Percentiles rank a stretch among this genome's conserved stretches.
These are phyloP conservation scores for Pseudotsuga menziesii DNA, from an alignment of 75 land plant genomes.

Conservation along the genomic window DNA sequence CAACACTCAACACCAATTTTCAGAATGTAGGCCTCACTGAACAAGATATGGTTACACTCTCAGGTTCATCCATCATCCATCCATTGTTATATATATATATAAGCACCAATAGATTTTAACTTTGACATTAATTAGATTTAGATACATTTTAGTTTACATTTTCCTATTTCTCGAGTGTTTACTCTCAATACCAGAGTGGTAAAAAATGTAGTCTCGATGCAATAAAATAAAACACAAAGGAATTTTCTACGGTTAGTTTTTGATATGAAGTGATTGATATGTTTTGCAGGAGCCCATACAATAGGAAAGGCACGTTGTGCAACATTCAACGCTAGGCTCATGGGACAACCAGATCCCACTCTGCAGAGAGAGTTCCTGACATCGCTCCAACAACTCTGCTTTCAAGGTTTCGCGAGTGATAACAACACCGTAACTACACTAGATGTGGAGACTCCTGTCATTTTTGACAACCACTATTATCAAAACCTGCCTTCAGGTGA, in stretches of 20 bases:
- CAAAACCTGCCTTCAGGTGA: slow-evolving; percentile 47
- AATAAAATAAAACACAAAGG: neutral
- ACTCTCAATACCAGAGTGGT: neutral
- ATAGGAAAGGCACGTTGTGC: slow-evolving; percentile 76
- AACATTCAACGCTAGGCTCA: slow-evolving; percentile 46
- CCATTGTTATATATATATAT: neutral
- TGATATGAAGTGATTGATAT: neutral
- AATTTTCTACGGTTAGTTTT: neutral
- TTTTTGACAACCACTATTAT: slow-evolving; percentile 83
- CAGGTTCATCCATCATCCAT: slow-evolving; percentile 33
- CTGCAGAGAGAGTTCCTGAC: slow-evolving; percentile 25
- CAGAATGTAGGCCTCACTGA: slow-evolving; percentile 52
- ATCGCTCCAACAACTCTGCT: slow-evolving; percentile 54
- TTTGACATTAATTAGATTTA: neutral
- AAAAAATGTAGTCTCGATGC: neutral
- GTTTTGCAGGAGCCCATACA: slow-evolving; percentile 62
- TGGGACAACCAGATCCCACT: slow-evolving; percentile 16
- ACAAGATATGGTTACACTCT: slow-evolving; percentile 76
- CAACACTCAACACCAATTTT: slow-evolving; percentile 42
- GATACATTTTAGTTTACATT: neutral
- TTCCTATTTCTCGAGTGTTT: neutral
- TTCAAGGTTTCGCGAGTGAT: neutral
- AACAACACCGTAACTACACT: slow-evolving; percentile 14
- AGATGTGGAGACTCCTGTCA: slow-evolving; percentile 57
- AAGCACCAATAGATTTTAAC: neutral